Evolutionary conservation across 768 basidiomycete species (phyloP).

Genomic region (Leccinum boreale): DNA sequence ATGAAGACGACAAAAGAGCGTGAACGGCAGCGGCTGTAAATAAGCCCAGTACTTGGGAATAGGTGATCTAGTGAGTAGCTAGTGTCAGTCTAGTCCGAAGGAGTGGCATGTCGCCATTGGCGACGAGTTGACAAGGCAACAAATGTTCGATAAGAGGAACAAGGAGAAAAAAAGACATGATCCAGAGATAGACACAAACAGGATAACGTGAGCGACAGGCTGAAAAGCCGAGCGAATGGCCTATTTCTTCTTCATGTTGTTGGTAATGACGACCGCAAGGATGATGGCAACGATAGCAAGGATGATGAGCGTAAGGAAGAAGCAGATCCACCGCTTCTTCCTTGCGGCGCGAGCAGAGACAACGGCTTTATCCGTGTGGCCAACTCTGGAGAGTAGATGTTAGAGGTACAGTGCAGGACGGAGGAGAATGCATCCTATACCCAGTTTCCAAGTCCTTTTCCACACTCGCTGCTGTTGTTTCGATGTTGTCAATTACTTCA

Average conservation of each 20-base stretch:
- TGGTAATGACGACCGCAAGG: constrained; percentile 52
- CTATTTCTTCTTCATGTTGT: constrained; percentile 39
- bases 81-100: constrained; percentile 19
- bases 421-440: constrained; percentile 40
- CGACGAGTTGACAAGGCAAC: constrained; percentile 1
- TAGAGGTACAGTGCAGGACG: neutral
- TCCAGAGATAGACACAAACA: neutral
- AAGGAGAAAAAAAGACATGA: neutral
- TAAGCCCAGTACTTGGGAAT: neutral
- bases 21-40: constrained; percentile 3
- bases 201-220: neutral
- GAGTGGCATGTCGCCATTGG: constrained; percentile 13
- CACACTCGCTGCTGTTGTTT: constrained; percentile 68
- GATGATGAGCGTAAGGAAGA: constrained; percentile 66
- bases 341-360: constrained; percentile 82
- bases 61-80: constrained; percentile 14
- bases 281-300: constrained; percentile 66
- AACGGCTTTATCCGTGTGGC: constrained; percentile 86
- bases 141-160: constrained; percentile 10
- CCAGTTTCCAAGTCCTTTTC: constrained; percentile 85
- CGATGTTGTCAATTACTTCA: constrained; percentile 79
- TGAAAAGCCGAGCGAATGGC: neutral
- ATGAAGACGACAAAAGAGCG: constrained; percentile 16
- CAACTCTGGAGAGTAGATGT: constrained; percentile 45
- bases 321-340: constrained; percentile 98